A percentile compares a stretch with the other conserved stretches of the same genome.
These are phyloP conservation scores for Pestalotiopsis sp. DNA, from an alignment of 2,329 filamentous ascomycete species.

Conservation along the genomic window DNA sequence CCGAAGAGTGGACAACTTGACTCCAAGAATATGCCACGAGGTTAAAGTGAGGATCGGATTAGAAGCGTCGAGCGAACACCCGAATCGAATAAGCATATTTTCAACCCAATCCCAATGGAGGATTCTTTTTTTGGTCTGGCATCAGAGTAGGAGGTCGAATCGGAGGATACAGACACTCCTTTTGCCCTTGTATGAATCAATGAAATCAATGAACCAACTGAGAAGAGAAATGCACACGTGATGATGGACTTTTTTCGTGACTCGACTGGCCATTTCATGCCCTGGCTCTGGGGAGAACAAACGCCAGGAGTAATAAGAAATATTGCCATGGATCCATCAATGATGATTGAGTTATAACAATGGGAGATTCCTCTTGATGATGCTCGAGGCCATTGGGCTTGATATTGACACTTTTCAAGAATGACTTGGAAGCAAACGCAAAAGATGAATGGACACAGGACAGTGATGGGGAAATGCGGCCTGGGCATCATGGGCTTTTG, in stretches of 20 bases:
- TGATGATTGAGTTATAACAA: too few species aligned
- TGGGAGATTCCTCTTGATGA: neutral
- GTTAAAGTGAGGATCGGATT: slow-evolving; percentile 70
- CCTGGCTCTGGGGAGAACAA: too few species aligned
- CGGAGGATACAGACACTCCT: slow-evolving; percentile 14
- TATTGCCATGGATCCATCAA: too few species aligned
- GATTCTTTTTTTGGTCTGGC: slow-evolving; percentile 4
- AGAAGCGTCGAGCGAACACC: slow-evolving; percentile 65
- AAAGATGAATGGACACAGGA: neutral
- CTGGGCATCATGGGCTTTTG: neutral
- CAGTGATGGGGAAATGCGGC: neutral
- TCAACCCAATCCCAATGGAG: slow-evolving; percentile 1
- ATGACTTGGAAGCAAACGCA: neutral
- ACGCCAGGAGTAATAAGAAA: too few species aligned
- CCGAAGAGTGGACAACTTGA: slow-evolving; percentile 58
- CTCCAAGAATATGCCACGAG: slow-evolving; percentile 57
- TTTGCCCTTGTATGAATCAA: slow-evolving; percentile 14
- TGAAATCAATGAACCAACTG: slow-evolving; percentile 12
- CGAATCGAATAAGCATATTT: slow-evolving; percentile 33
- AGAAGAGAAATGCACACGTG: neutral
- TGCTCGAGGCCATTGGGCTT: neutral
- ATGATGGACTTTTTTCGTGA: neutral
- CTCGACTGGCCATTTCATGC: too few species aligned
- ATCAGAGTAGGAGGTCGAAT: slow-evolving; percentile 11
- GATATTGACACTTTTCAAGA: neutral